phyloP scores from a whole-genome alignment of 139 green algal genomes.

The Monoraphidium neglectum region DNA sequence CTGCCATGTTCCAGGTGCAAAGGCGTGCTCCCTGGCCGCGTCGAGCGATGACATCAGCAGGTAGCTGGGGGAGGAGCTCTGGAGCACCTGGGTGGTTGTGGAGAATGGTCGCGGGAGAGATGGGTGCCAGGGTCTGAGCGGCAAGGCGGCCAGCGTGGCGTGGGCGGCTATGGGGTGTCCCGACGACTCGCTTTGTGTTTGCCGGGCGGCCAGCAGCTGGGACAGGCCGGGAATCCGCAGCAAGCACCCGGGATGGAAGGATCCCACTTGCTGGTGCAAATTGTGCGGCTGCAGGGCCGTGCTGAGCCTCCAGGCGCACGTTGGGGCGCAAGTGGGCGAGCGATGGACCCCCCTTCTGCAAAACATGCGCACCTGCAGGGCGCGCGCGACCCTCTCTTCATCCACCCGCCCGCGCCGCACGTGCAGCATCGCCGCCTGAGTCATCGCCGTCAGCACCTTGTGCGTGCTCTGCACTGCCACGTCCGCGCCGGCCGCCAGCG shows the following conservation, averaged over 20 bases:
- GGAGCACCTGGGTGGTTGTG: slow-evolving; percentile 21
- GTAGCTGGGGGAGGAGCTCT: slow-evolving; percentile 83
- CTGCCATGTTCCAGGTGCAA: slow-evolving; percentile 20
- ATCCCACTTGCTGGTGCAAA: no score
- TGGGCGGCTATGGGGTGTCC: no score
- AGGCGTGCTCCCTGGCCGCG: slow-evolving; percentile 60
- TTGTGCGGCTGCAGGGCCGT: no score
- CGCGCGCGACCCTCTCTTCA: slow-evolving; percentile 19
- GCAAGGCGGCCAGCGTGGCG: no score
- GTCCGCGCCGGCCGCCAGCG: slow-evolving; percentile 79
- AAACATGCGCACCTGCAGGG: slow-evolving; percentile 47
- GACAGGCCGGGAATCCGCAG: no score
- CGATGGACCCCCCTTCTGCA: no score
- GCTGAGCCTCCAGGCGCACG: no score
- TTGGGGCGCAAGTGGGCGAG: no score
- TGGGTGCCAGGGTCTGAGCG: no score
- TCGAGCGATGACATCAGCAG: slow-evolving; percentile 92
- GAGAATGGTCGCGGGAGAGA: background rate
- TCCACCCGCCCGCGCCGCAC: slow-evolving; percentile 29
- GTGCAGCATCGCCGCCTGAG: slow-evolving; percentile 95
- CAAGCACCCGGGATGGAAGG: no score
- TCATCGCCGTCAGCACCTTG: slow-evolving; percentile 87
- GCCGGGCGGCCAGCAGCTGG: no score
- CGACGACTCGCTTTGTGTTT: no score
- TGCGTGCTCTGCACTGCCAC: slow-evolving; percentile 92